Percentiles rank a stretch among this genome's conserved stretches.
These are phyloP conservation scores for Trifolium pratense DNA, from an alignment of 306 rosid species.

Conservation along the genomic window DNA sequence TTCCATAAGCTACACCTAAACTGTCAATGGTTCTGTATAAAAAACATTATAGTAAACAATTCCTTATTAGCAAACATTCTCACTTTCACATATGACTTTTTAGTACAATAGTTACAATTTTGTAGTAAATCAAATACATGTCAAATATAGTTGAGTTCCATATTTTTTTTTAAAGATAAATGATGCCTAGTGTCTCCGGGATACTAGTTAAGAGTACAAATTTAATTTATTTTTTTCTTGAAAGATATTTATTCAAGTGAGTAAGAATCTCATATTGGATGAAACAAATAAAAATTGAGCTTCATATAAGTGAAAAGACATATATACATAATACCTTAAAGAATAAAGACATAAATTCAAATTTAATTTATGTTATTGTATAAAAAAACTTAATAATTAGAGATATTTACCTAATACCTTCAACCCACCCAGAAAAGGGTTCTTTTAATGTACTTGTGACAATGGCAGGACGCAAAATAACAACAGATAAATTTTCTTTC, in stretches of 20 bases:
- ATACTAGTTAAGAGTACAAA: no score
- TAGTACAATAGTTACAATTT: not conserved
- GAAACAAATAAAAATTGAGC: no score
- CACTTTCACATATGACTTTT: conserved; percentile 4
- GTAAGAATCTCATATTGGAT: no score
- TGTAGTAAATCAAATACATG: conserved; percentile 27
- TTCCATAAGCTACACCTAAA: conserved; percentile 69
- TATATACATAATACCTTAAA: no score
- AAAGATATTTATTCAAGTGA: no score
- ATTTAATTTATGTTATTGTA: no score
- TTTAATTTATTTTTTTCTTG: no score
- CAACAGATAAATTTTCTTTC: conserved; percentile 51
- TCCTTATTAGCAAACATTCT: not conserved
- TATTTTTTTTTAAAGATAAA: no score
- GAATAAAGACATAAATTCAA: no score
- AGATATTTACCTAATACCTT: conserved; percentile 66
- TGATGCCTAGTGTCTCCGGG: no score
- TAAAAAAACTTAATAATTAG: no score
- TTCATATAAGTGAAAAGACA: no score
- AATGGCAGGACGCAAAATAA: conserved; percentile 71
- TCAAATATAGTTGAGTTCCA: not conserved
- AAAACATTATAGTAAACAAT: not conserved
- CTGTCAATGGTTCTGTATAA: conserved; percentile 78
- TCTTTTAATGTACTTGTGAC: conserved; percentile 78
- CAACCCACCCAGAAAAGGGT: conserved; percentile 88